A percentile compares a stretch with the other conserved stretches of the same genome.
phyloP scores from a whole-genome alignment of 352 stramenopile species.

The Blastocystis sp. region DNA sequence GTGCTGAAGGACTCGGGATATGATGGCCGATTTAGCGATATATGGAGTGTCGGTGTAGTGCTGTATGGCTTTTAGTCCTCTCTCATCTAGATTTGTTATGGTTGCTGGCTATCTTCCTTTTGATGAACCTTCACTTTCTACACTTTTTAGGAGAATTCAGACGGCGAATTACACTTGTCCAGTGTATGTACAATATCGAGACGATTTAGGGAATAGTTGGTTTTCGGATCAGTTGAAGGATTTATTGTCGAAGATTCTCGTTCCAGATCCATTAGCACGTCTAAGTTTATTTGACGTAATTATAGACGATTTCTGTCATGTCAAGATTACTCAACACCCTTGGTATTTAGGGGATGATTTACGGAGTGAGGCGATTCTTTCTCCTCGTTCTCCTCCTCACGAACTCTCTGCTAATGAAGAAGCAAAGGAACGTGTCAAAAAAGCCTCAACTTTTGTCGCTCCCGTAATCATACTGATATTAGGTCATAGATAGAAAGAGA shows the following conservation, averaged over 20 bases:
- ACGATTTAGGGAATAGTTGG: slow-evolving; percentile 72
- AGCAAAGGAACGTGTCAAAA: neutral
- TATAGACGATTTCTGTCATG: neutral
- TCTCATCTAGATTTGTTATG: slow-evolving; percentile 73
- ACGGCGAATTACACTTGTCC: slow-evolving; percentile 90
- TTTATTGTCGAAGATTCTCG: slow-evolving; percentile 86
- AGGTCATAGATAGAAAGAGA: neutral
- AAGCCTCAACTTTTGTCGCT: slow-evolving; percentile 1
- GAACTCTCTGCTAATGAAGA: neutral
- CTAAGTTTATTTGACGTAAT: slow-evolving; percentile 77
- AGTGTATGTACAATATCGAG: slow-evolving; percentile 64
- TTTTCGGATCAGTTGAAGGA: slow-evolving; percentile 83
- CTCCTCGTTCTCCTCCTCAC: neutral
- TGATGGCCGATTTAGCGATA: slow-evolving; percentile 84
- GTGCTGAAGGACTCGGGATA: slow-evolving; percentile 90
- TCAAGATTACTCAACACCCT: slow-evolving; percentile 80
- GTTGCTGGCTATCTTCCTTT: slow-evolving; percentile 88
- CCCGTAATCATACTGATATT: neutral
- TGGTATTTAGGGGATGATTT: slow-evolving; percentile 74
- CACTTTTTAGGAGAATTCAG: slow-evolving; percentile 93
- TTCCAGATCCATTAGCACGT: slow-evolving; percentile 84
- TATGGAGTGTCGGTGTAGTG: slow-evolving; percentile 98
- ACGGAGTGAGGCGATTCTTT: neutral
- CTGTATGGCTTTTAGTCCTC: slow-evolving; percentile 80
- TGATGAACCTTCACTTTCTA: slow-evolving; percentile 88